Base-by-base conservation (phyloP, 495 filamentous ascomycete genomes). In the Hyaloscypha bicolor region DNA sequence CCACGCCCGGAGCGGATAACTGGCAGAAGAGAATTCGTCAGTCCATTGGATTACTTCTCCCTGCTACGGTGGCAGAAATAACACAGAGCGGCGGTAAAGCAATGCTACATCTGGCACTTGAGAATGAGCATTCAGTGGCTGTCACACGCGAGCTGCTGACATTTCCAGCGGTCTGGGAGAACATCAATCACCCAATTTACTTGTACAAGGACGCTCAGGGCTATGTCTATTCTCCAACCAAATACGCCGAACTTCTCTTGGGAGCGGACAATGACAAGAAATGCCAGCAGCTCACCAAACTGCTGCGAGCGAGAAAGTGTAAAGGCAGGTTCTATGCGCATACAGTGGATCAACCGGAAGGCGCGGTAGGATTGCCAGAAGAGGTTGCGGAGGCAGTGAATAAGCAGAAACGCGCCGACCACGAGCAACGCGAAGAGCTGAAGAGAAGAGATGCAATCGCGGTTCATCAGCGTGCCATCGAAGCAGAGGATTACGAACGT, bases 211-310 rank as follows among this genome's bases (percentile, higher is more conserved):
- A 61, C 22, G 59, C n/a, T 9, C 21, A 37, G 5, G 59, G 32
- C 19, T 61, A 61, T 45, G n/a, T 61, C 35, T 61, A 61, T 61
- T 61, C 59, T n/a, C 59, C 59, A 9, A 61, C 59, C 31, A 61
- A 61, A 61, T 61, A 61, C 22, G 59, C 21, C 59, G 56, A 59
- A 19, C 25, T 59, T 29, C 56, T 59, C 56, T 59, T 59, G 8
- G 56, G 56, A 29, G 56, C 56, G 8, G 25, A 31, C 8, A 59
- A 19, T 59, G 21, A n/a, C 19, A 30, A 59, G 14, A 59, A 59
- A 59, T 59, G 56, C 56, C 21, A 32, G 30, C 14, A 59, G 11
- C 56, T 59, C 33, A 61, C 25, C 3, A 61, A 30, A 45, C 9
- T 61, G 4, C 32, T 61, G 9, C 5, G 33, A 61, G 59, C 35